phyloP scores from a whole-genome alignment of 177 flowering plant genomes.

The Vitis hybrid region DNA sequence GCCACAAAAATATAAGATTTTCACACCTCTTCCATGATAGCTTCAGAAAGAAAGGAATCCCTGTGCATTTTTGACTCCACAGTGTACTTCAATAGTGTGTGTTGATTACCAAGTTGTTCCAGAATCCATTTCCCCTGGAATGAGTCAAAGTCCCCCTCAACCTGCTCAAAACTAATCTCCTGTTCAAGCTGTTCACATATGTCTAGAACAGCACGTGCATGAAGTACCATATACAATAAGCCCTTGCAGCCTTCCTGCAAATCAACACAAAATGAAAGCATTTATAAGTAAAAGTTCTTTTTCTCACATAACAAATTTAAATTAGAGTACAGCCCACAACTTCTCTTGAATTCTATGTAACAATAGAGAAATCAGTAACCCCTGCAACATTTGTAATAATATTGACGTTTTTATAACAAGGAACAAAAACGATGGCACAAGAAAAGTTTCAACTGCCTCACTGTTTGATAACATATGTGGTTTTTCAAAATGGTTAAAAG shows the following conservation, averaged over 20 bases:
- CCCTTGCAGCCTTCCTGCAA: conserved; percentile 98
- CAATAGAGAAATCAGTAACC: no score
- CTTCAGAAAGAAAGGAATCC: conserved; percentile 86
- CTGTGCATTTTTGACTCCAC: conserved; percentile 92
- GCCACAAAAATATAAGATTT: conserved; percentile 2
- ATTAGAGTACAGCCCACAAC: no score
- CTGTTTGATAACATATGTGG: no score
- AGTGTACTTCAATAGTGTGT: conserved; percentile 74
- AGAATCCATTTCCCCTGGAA: conserved; percentile 87
- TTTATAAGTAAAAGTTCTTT: no score
- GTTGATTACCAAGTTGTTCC: conserved; percentile 87
- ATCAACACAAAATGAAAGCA: conserved; percentile 2
- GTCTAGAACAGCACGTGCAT: conserved; percentile 95
- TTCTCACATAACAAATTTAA: background rate
- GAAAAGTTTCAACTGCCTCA: no score
- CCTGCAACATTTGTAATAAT: no score
- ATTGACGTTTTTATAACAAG: no score
- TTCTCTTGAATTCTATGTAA: no score
- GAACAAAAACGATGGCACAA: no score
- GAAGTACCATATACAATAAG: conserved; percentile 91
- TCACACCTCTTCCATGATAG: conserved; percentile 89
- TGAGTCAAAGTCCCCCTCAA: conserved; percentile 93
- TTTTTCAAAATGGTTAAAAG: no score
- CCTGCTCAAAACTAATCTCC: conserved; percentile 88
- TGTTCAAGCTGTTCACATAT: conserved; percentile 75